Percentiles rank a stretch among this genome's conserved stretches.
Conservation (phyloP, 331 rosid species). For the Acacia pycnantha region DNA sequence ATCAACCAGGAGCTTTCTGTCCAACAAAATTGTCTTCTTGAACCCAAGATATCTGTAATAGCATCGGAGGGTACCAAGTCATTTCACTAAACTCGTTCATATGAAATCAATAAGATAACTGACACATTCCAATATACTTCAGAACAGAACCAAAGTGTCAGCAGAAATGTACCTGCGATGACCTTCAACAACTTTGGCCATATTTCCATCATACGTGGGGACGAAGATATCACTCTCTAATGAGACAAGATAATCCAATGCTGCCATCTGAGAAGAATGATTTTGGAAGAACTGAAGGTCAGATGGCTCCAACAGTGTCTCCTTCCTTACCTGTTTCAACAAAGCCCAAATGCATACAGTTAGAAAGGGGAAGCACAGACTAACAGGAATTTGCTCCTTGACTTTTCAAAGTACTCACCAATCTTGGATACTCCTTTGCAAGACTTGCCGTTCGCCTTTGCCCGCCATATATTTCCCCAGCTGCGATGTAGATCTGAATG, state of each 20-base stretch:
- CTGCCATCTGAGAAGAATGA: conserved; percentile 96
- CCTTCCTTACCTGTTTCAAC: conserved; percentile 75
- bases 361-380: conserved; percentile 13
- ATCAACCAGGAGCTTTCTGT: conserved; percentile 73
- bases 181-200: conserved; percentile 95
- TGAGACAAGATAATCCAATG: conserved; percentile 85
- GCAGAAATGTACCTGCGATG: conserved; percentile 70
- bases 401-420: conserved; percentile 47
- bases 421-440: conserved; percentile 60
- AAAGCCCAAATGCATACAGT: conserved; percentile 25
- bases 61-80: conserved; percentile 17
- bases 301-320: conserved; percentile 73
- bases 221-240: conserved; percentile 85
- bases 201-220: conserved; percentile 92
- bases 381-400: conserved; percentile 12
- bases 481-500: conserved; percentile 86
- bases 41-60: conserved; percentile 74
- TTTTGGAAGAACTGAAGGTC: conserved; percentile 84
- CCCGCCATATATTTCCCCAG: conserved; percentile 79
- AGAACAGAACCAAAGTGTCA: neutral
- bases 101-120: neutral
- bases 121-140: neutral
- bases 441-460: conserved; percentile 71
- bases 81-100: conserved; percentile 3
- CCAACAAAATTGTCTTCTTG: conserved; percentile 75